Conservation (phyloP, 768 basidiomycete genomes). For the Leccinum aurantiacum region DNA sequence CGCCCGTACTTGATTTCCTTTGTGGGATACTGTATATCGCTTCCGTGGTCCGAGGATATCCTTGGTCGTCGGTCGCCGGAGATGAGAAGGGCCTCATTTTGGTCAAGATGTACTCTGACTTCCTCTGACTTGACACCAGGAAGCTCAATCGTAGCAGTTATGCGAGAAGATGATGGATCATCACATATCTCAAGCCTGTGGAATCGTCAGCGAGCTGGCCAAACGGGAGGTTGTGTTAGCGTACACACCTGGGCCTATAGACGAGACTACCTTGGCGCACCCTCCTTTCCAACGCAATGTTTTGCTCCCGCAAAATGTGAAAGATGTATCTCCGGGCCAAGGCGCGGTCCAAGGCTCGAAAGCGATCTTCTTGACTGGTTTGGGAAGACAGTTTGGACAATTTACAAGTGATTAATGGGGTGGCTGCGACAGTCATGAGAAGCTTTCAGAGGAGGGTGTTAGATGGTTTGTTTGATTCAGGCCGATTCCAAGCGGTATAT, state of each 20-base stretch:
- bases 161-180: constrained; percentile 31
- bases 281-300: constrained; percentile 19
- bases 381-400: constrained; percentile 34
- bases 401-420: constrained; percentile 22
- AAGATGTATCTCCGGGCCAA: constrained; percentile 32
- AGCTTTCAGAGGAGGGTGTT: neutral
- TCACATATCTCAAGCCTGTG: constrained; percentile 42
- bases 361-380: constrained; percentile 24
- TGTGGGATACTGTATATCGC: constrained; percentile 26
- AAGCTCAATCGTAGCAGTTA: constrained; percentile 39
- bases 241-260: constrained; percentile 32
- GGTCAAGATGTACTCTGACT: constrained; percentile 35
- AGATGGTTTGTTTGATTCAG: neutral
- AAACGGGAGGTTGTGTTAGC: constrained; percentile 3
- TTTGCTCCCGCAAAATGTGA: constrained; percentile 24
- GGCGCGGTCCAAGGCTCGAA: constrained; percentile 32
- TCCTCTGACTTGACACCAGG: constrained; percentile 40
- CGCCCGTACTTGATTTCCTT: constrained; percentile 42
- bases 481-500: neutral
- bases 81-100: constrained; percentile 31
- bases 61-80: constrained; percentile 34
- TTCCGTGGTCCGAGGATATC: constrained; percentile 18
- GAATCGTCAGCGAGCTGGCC: constrained; percentile 14
- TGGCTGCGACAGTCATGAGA: constrained; percentile 26
- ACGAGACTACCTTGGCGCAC: constrained; percentile 29